These are phyloP conservation scores for Tolypocladium guangdongense DNA, from an alignment of 2,329 filamentous ascomycete species.

Conservation along the genomic window DNA sequence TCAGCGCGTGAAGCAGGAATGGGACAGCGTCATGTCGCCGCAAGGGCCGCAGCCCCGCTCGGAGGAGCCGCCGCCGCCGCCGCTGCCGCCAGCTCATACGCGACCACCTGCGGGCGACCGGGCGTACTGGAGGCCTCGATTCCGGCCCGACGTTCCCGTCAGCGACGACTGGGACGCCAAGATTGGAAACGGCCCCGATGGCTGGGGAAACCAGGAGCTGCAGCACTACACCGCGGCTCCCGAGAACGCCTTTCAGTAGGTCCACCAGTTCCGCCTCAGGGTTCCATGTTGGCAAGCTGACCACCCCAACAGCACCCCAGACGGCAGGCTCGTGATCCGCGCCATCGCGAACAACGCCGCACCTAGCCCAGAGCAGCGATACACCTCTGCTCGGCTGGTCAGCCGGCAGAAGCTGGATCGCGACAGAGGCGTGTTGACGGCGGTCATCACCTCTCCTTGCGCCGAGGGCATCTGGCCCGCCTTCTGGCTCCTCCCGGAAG, in stretches of 20 bases:
- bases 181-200: constrained; percentile 42
- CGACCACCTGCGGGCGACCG: constrained; percentile 6
- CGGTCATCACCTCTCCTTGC: constrained; percentile 38
- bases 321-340: constrained; percentile 40
- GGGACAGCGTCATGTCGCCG: constrained; percentile 20
- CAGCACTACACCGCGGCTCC: constrained; percentile 42
- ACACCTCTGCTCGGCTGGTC: constrained; percentile 45
- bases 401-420: constrained; percentile 38
- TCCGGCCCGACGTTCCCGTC: constrained; percentile 34
- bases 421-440: constrained; percentile 40
- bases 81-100: not conserved
- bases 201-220: constrained; percentile 52
- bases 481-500: constrained; percentile 47
- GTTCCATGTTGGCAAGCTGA: not conserved
- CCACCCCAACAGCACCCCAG: constrained; percentile 23
- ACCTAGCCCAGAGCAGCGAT: constrained; percentile 27
- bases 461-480: constrained; percentile 50
- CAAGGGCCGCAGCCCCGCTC: constrained; percentile 5
- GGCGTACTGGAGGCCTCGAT: constrained; percentile 42
- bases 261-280: not conserved
- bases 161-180: constrained; percentile 42
- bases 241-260: constrained; percentile 41
- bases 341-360: constrained; percentile 29
- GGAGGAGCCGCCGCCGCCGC: constrained; percentile 3
- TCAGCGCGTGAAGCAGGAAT: constrained; percentile 26